Evolutionary conservation across 179 eudicot genomes (phyloP).

Genomic region (Beta lomatogona): DNA sequence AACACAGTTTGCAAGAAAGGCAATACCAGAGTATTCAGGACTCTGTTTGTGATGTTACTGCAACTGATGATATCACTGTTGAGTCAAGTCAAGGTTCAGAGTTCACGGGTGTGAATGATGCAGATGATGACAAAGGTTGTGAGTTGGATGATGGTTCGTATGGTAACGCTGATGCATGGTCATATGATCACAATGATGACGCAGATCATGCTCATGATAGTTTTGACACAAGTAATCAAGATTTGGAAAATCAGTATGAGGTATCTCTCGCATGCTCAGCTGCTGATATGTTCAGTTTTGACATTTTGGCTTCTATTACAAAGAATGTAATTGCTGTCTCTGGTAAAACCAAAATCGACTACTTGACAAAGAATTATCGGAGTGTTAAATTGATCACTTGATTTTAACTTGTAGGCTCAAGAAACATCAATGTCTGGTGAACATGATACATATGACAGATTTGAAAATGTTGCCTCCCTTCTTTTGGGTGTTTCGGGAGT

Average conservation of each 20-base stretch:
- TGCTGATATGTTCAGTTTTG: neutral
- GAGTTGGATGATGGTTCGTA: conserved; percentile 46
- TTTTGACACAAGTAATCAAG: conserved; percentile 43
- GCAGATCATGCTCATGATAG: conserved; percentile 50
- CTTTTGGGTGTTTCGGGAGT: conserved; percentile 65
- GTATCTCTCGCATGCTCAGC: conserved; percentile 31
- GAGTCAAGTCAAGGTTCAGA: conserved; percentile 41
- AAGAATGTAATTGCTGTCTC: neutral
- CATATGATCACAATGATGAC: conserved; percentile 61
- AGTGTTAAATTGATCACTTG: neutral
- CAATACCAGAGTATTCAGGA: conserved; percentile 25
- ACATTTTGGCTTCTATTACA: neutral
- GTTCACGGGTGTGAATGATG: conserved; percentile 27
- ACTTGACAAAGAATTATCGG: neutral
- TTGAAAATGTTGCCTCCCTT: conserved; percentile 60
- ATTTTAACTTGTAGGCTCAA: conserved; percentile 48
- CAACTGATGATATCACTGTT: conserved; percentile 28
- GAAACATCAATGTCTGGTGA: conserved; percentile 40
- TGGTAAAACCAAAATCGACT: neutral
- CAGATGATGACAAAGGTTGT: conserved; percentile 28
- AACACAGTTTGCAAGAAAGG: conserved; percentile 41
- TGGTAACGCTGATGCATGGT: conserved; percentile 54
- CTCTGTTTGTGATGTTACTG: conserved; percentile 25
- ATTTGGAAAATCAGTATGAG: conserved; percentile 50
- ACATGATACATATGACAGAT: conserved; percentile 48